phyloP scores from a whole-genome alignment of 176 grass and related monocot species.

The Rhipidocladum racemiflorum region DNA sequence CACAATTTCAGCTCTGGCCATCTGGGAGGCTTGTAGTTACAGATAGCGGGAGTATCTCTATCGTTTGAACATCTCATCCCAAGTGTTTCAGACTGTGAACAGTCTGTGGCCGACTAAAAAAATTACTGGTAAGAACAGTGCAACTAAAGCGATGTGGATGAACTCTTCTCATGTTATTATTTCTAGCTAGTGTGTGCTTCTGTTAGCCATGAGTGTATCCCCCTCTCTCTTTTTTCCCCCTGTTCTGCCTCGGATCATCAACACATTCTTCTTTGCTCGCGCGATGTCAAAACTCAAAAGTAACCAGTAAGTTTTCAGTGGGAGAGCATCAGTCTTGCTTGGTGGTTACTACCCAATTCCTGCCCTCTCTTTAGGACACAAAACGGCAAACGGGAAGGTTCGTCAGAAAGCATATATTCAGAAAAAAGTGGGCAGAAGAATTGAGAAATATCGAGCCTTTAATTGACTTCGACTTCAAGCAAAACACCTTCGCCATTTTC shows the following conservation, averaged over 20 bases:
- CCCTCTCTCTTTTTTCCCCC: no score
- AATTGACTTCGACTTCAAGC: conserved; percentile 21
- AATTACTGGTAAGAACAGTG: neutral
- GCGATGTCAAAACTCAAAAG: neutral
- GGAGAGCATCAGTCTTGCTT: neutral
- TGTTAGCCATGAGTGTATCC: no score
- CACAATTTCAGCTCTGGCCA: neutral
- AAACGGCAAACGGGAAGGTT: neutral
- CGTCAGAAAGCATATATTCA: neutral
- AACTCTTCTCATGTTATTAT: no score
- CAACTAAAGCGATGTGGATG: neutral
- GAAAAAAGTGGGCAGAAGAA: neutral
- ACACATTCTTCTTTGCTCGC: neutral
- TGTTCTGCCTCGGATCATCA: no score
- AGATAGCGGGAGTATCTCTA: neutral
- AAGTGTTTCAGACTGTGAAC: neutral
- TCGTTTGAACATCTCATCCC: neutral
- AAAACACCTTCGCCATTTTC: conserved; percentile 18
- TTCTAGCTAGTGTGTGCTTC: no score
- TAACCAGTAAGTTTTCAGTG: neutral
- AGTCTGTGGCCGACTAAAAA: neutral
- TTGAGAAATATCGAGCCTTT: neutral
- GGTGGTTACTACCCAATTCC: neutral
- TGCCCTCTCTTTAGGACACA: neutral
- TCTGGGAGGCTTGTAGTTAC: neutral